These are phyloP conservation scores for Cryptosporidium sp. DNA, from an alignment of 169 alveolate species.

Conservation along the genomic window DNA sequence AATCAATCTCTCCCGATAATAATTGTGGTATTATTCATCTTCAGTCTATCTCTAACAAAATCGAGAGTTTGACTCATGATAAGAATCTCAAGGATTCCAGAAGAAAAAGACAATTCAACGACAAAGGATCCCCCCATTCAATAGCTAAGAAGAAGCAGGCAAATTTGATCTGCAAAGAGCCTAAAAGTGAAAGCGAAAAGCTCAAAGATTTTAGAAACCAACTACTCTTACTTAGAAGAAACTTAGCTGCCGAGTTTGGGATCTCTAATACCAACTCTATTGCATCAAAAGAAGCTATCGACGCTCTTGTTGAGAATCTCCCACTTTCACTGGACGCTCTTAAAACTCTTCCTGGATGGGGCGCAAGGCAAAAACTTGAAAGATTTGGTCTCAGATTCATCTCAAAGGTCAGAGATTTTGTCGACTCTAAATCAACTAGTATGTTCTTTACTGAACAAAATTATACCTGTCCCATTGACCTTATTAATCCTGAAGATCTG, in stretches of 20 bases:
- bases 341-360: slow-evolving; percentile 67
- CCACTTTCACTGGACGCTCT: slow-evolving; percentile 45
- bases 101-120: slow-evolving; percentile 18
- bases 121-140: slow-evolving; percentile 14
- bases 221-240: slow-evolving; percentile 45
- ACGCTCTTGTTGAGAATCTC: slow-evolving; percentile 38
- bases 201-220: slow-evolving; percentile 59
- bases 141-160: slow-evolving; percentile 2
- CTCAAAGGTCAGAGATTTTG: slow-evolving; percentile 63
- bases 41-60: neutral
- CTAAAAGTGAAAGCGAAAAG: neutral
- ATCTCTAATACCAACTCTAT: slow-evolving; percentile 54
- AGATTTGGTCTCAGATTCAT: slow-evolving; percentile 48
- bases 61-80: neutral
- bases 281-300: slow-evolving; percentile 74
- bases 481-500: slow-evolving; percentile 53
- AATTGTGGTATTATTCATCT: neutral
- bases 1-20: neutral
- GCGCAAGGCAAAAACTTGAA: slow-evolving; percentile 53
- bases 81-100: neutral
- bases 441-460: neutral
- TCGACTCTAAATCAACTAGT: slow-evolving; percentile 13
- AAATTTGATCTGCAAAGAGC: neutral
- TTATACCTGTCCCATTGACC: slow-evolving; percentile 65
- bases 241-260: slow-evolving; percentile 32